Evolutionary conservation across 2,329 filamentous ascomycete genomes (phyloP).

Genomic region (Escovopsis sp.): DNA sequence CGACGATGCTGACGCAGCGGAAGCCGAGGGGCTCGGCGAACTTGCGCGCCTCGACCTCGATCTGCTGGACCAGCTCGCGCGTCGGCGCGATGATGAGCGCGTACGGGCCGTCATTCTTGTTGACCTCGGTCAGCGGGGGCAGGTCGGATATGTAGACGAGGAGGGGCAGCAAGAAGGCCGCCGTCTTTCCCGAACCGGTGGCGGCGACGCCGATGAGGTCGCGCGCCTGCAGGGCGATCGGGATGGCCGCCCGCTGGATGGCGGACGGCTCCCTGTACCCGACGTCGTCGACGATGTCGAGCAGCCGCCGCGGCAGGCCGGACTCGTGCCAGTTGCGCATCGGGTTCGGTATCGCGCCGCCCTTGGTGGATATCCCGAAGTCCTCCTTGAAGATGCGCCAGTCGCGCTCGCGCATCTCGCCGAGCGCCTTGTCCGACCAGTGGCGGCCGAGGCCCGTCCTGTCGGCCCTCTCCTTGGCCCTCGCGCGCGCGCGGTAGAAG

Average conservation of each 20-base stretch:
- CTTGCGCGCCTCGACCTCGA: slow-evolving; percentile 84
- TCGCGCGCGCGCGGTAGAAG: slow-evolving; percentile 46
- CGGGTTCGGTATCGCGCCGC: slow-evolving; percentile 80
- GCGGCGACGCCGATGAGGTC: slow-evolving; percentile 98
- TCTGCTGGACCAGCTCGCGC: slow-evolving; percentile 93
- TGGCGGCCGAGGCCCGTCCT: slow-evolving; percentile 75
- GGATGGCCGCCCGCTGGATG: slow-evolving; percentile 88
- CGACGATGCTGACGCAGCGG: slow-evolving; percentile 93
- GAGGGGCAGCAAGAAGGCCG: slow-evolving; percentile 81
- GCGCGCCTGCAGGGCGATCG: slow-evolving; percentile 79
- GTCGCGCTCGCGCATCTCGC: slow-evolving; percentile 92
- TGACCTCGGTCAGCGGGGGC: slow-evolving; percentile 67
- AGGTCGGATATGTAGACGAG: slow-evolving; percentile 90
- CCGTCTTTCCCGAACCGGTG: slow-evolving; percentile 96
- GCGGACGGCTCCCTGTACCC: slow-evolving; percentile 87
- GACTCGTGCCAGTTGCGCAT: slow-evolving; percentile 94
- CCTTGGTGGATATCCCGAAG: slow-evolving; percentile 91
- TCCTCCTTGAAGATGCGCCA: slow-evolving; percentile 99
- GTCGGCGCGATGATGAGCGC: slow-evolving; percentile 95
- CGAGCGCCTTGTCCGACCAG: slow-evolving; percentile 86
- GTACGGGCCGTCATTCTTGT: slow-evolving; percentile 90
- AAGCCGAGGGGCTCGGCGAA: slow-evolving; percentile 86
- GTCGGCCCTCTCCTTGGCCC: slow-evolving; percentile 56
- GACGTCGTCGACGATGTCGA: slow-evolving; percentile 69
- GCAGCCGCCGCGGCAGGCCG: slow-evolving; percentile 56